Evolutionary conservation across 2,329 filamentous ascomycete genomes (phyloP).

Genomic region (Beauveria scarabaeidicola): DNA sequence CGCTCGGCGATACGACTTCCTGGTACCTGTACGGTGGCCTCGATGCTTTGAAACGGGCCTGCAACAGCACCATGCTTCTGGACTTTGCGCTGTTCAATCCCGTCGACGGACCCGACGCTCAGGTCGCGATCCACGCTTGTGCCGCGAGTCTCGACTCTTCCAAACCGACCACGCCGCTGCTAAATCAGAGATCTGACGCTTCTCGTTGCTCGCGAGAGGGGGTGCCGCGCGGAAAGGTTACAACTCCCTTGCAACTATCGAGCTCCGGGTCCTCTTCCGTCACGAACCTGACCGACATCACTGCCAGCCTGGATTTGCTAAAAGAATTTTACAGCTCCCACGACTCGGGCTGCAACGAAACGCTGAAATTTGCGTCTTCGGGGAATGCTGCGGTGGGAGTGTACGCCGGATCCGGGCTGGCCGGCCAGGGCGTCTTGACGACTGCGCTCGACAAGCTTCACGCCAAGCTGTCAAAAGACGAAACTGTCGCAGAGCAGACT

Average conservation of each 20-base stretch:
- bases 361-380: slow-evolving; percentile 24
- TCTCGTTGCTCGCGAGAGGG: neutral
- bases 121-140: neutral
- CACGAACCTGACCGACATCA: neutral
- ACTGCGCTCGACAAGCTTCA: neutral
- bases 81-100: neutral
- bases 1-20: neutral
- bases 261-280: neutral
- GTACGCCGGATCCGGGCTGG: slow-evolving; percentile 27
- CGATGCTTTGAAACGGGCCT: neutral
- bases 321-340: neutral
- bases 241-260: neutral
- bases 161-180: neutral
- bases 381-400: slow-evolving; percentile 23
- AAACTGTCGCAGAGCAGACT: neutral
- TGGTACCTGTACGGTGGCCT: neutral
- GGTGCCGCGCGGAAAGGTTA: neutral
- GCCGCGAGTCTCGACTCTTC: neutral
- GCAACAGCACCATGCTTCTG: neutral
- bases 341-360: slow-evolving; percentile 5
- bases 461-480: neutral
- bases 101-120: neutral
- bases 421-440: slow-evolving; percentile 9
- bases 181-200: neutral
- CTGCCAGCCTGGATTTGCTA: neutral